These are phyloP conservation scores for Lactarius quietus DNA, from an alignment of 768 basidiomycete species.

Conservation along the genomic window DNA sequence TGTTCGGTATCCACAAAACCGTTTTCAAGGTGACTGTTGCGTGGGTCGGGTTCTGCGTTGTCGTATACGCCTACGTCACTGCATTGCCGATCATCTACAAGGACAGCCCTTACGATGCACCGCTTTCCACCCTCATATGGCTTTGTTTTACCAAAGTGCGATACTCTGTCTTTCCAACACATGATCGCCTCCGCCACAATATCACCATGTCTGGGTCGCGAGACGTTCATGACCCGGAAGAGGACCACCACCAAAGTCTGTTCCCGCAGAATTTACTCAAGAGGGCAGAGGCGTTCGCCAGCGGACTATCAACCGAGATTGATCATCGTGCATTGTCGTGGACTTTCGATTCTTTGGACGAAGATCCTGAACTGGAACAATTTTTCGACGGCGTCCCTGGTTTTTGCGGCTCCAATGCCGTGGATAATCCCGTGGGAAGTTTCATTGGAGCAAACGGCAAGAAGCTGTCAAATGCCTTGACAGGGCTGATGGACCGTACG, in stretches of 20 bases:
- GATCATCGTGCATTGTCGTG: slow-evolving; percentile 8
- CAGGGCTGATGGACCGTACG: slow-evolving; percentile 14
- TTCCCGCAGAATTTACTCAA: slow-evolving; percentile 3
- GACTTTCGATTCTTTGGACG: slow-evolving; percentile 5
- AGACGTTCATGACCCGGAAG: not conserved
- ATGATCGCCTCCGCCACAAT: not conserved
- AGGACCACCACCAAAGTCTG: not conserved
- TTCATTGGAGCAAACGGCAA: not conserved
- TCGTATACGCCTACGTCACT: not conserved
- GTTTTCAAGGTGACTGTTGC: not conserved
- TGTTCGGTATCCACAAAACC: slow-evolving; percentile 12
- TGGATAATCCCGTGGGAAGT: not conserved
- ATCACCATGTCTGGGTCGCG: not conserved
- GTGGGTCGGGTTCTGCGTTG: slow-evolving; percentile 4
- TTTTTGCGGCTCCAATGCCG: not conserved
- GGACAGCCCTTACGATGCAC: slow-evolving; percentile 11
- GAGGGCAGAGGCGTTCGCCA: not conserved
- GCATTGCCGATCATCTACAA: not conserved
- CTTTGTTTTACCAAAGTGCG: slow-evolving; percentile 7
- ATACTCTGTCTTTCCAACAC: not conserved
- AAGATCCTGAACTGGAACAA: slow-evolving; percentile 13
- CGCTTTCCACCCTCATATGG: slow-evolving; percentile 1
- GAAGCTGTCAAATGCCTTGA: not conserved
- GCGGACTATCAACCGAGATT: not conserved
- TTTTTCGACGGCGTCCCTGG: slow-evolving; percentile 16